Evolutionary conservation across 805 yeast species (phyloP), one percentile per base, ranked within the genome.

Genomic region (Diddensiella santjacobensis): DNA sequence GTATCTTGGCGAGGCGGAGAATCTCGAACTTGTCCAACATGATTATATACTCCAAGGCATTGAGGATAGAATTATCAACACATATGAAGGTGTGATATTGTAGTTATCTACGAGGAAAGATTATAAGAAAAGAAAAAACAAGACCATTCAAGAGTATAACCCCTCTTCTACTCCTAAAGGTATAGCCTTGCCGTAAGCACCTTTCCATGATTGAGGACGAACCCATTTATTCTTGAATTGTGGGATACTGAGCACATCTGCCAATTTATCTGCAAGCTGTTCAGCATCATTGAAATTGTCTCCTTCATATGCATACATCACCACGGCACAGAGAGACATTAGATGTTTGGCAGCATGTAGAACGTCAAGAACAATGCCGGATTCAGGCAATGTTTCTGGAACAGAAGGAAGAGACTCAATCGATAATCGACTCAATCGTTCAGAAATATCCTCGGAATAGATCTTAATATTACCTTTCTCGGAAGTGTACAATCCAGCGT

Each of bases 261-360:
- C 54, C 2, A 73, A 62, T 26, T 65, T 63, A 10, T 53, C 52
- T 2, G 85, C 80, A 51, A 84, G 64, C 6, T 61, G 52, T 38
- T 70, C 70, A 4, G 95, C 93, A 63, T 89, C 96, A 18, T 65
- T 60, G 23, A 82, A 76, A 63, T 91, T 91, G 64, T 90, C 97
- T 29, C 98, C 97, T 63, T 90, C 97, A 64, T 87, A 88, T 1
- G 84, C 95, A 61, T 74, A 81, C 15, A 78, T 71, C 8, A 78
- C 77, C 1, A 65, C 31, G 0, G 64, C 67, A 6, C 48, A 30
- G 20, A 52, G 55, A 17, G 48, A 44, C n/a, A 47, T 11, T 42
- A 40, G 17, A 41, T 36, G 19, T 42, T 42, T 3, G 46, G 22
- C 31, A 43, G n/a, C 11, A 13, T 42, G n/a, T 17, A 64, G 47